These are phyloP conservation scores for Cucurbita argyrosperma DNA, from an alignment of 306 rosid species.

Conservation along the genomic window DNA sequence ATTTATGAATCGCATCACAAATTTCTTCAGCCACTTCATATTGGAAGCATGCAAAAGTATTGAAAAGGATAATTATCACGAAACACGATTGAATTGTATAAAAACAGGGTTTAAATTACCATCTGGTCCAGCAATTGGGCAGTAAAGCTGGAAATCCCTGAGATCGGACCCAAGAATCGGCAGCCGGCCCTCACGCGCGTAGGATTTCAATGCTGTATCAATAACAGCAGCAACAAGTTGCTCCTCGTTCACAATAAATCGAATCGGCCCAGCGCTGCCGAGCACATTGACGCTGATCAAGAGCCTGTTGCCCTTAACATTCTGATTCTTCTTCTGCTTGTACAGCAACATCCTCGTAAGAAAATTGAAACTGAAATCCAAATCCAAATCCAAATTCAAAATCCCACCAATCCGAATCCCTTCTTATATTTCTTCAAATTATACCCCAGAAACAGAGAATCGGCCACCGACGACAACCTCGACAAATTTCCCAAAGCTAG, in stretches of 20 bases:
- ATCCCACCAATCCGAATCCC: not conserved
- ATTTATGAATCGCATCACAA: not conserved
- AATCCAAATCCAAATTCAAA: not conserved
- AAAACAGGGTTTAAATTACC: slow-evolving; percentile 22
- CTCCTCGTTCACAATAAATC: slow-evolving; percentile 65
- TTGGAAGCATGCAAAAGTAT: not conserved
- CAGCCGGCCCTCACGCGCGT: slow-evolving; percentile 93
- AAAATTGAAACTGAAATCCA: not conserved
- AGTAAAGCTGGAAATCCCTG: slow-evolving; percentile 46
- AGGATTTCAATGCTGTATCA: slow-evolving; percentile 65
- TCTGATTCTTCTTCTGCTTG: slow-evolving; percentile 75
- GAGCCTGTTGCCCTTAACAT: slow-evolving; percentile 40
- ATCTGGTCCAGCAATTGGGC: slow-evolving; percentile 52
- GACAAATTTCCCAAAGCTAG: not conserved
- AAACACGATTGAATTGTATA: not conserved
- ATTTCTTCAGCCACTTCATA: not conserved
- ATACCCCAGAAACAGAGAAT: not conserved
- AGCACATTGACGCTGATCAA: slow-evolving; percentile 68
- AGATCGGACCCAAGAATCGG: slow-evolving; percentile 56
- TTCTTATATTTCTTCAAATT: not conserved
- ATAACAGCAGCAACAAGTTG: slow-evolving; percentile 59
- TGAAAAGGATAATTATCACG: not conserved
- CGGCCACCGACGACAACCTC: not conserved
- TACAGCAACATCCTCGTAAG: slow-evolving; percentile 41
- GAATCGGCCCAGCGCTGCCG: slow-evolving; percentile 93